Conservation (phyloP, 2,329 filamentous ascomycete species). For the Cladorrhinum sp. region DNA sequence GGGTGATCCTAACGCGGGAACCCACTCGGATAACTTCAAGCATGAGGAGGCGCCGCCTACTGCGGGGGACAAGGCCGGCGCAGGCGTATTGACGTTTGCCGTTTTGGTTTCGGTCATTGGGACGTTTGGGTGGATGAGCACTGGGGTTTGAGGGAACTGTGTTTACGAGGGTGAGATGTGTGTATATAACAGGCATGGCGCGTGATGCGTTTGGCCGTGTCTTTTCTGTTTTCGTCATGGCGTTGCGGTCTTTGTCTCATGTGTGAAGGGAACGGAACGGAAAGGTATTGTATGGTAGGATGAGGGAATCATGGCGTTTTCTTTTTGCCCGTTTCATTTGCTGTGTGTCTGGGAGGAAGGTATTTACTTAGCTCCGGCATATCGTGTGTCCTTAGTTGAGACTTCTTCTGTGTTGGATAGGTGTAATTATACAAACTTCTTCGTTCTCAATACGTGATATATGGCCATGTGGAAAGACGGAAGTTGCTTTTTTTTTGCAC, state of each 20-base stretch:
- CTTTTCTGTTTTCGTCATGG: neutral
- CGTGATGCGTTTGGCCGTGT: neutral
- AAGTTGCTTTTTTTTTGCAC: too few species aligned
- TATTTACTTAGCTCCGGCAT: neutral
- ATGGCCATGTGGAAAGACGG: too few species aligned
- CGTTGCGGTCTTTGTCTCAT: constrained; percentile 7
- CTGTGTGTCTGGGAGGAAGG: neutral
- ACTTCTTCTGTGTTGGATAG: neutral
- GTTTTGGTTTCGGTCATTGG: constrained; percentile 40
- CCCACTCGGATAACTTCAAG: constrained; percentile 29
- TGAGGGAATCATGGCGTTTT: neutral
- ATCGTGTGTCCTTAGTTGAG: neutral
- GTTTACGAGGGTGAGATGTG: neutral
- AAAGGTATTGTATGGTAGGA: neutral
- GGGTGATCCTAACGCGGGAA: constrained; percentile 42
- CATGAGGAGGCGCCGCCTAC: constrained; percentile 37
- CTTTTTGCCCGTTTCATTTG: neutral
- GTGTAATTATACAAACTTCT: neutral
- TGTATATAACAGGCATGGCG: neutral
- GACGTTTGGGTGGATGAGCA: constrained; percentile 51
- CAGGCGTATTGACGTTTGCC: constrained; percentile 47
- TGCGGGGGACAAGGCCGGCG: constrained; percentile 45
- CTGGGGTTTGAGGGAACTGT: constrained; percentile 12
- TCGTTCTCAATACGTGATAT: neutral
- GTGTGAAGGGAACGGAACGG: neutral